Conservation (phyloP, 495 filamentous ascomycete species). For the Hypoxylon perforatum region DNA sequence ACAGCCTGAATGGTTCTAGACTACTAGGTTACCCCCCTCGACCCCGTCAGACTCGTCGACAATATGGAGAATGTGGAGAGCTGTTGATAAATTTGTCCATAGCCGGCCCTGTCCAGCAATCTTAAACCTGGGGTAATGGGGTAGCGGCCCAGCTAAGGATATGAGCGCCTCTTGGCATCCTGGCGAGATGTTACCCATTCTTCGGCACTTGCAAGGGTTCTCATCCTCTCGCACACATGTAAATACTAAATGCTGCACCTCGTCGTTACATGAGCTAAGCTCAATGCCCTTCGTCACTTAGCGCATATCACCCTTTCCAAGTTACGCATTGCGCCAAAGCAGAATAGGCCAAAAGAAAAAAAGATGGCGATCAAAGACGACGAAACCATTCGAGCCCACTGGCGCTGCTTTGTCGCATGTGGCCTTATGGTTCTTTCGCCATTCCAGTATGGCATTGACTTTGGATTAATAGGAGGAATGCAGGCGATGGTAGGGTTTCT, state of each 20-base stretch:
- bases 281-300: not conserved
- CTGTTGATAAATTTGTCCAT: not conserved
- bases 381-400: slow-evolving; percentile 42
- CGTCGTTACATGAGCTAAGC: not conserved
- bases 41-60: slow-evolving; percentile 6
- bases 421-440: slow-evolving; percentile 56
- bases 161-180: slow-evolving; percentile 26
- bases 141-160: slow-evolving; percentile 13
- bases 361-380: slow-evolving; percentile 32
- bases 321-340: not conserved
- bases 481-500: slow-evolving; percentile 66
- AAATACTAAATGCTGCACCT: slow-evolving; percentile 34
- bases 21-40: slow-evolving; percentile 8
- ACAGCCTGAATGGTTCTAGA: slow-evolving; percentile 34
- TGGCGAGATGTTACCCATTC: slow-evolving; percentile 10
- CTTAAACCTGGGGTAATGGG: slow-evolving; percentile 34
- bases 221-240: slow-evolving; percentile 10
- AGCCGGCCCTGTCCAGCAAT: slow-evolving; percentile 3
- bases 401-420: slow-evolving; percentile 46
- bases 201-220: slow-evolving; percentile 41
- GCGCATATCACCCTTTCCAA: not conserved
- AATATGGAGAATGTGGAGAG: slow-evolving; percentile 27
- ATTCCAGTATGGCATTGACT: slow-evolving; percentile 67
- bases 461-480: slow-evolving; percentile 62
- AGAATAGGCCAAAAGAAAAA: too few relatives aligned